These are phyloP conservation scores for Neonectria sp. DNA, from an alignment of 2,329 filamentous ascomycete genomes.

Conservation along the genomic window DNA sequence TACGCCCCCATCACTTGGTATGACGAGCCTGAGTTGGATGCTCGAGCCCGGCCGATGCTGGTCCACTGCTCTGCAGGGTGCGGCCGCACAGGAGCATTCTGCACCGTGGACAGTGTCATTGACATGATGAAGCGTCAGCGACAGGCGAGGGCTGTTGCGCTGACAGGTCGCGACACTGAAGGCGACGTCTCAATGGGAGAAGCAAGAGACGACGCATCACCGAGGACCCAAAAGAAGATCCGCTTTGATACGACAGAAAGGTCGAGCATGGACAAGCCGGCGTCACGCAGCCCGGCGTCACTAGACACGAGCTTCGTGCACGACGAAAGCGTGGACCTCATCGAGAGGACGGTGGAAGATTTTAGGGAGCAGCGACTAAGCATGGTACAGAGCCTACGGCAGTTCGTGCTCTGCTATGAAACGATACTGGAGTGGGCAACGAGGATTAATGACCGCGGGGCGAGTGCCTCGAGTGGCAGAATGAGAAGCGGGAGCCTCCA, in stretches of 20 bases:
- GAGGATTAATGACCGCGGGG: constrained; percentile 59
- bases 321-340: constrained; percentile 81
- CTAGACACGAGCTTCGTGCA: constrained; percentile 76
- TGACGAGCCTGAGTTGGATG: constrained; percentile 72
- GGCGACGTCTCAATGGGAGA: constrained; percentile 64
- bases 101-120: constrained; percentile 94
- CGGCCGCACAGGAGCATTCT: constrained; percentile 95
- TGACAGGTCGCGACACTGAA: constrained; percentile 50
- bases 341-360: constrained; percentile 90
- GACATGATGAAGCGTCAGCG: constrained; percentile 96
- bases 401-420: constrained; percentile 98
- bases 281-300: constrained; percentile 26
- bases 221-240: constrained; percentile 43
- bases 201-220: constrained; percentile 49
- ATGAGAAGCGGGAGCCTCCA: constrained; percentile 53
- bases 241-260: constrained; percentile 40
- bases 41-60: constrained; percentile 77
- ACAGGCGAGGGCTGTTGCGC: constrained; percentile 51
- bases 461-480: constrained; percentile 39
- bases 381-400: constrained; percentile 95
- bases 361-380: constrained; percentile 90
- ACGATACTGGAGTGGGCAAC: constrained; percentile 90
- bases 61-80: constrained; percentile 98
- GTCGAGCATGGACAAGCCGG: constrained; percentile 34
- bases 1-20: constrained; percentile 60